phyloP scores from a whole-genome alignment of 2,329 filamentous ascomycete genomes.

The Tetracladium maxilliforme region DNA sequence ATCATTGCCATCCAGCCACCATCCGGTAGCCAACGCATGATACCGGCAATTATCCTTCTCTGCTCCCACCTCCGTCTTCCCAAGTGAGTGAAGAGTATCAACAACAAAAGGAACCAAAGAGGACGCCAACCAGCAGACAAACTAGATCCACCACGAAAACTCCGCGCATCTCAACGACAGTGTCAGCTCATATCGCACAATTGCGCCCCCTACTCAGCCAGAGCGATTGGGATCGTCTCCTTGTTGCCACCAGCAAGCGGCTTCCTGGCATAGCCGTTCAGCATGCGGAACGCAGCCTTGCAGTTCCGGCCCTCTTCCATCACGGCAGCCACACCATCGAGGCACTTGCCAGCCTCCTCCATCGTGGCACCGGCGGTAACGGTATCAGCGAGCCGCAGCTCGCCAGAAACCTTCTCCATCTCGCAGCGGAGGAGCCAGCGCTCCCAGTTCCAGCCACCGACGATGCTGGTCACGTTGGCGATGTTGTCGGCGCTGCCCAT shows the following conservation, averaged over 20 bases:
- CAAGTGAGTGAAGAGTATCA: slow-evolving; percentile 1
- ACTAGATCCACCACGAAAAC: background rate
- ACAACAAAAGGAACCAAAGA: slow-evolving; percentile 32
- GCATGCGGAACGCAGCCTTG: slow-evolving; percentile 43
- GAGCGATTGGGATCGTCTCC: slow-evolving; percentile 1
- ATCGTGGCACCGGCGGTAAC: slow-evolving; percentile 34
- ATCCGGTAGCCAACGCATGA: too few species aligned
- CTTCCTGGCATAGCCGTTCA: slow-evolving; percentile 52
- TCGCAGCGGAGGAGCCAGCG: slow-evolving; percentile 85
- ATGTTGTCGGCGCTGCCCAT: slow-evolving; percentile 58
- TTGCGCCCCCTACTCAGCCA: background rate
- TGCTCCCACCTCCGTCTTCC: background rate
- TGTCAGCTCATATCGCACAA: background rate
- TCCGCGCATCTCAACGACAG: background rate
- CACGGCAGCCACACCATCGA: slow-evolving; percentile 43
- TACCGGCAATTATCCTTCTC: too few species aligned
- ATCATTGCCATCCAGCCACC: too few species aligned
- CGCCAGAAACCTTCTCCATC: slow-evolving; percentile 73
- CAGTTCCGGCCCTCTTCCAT: slow-evolving; percentile 47
- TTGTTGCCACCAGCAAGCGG: slow-evolving; percentile 19
- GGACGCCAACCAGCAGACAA: background rate
- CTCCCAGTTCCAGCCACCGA: slow-evolving; percentile 89
- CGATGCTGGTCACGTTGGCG: slow-evolving; percentile 63
- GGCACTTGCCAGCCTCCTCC: slow-evolving; percentile 39
- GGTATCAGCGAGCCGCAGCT: slow-evolving; percentile 38